These are phyloP conservation scores for Nephelium lappaceum DNA, from an alignment of 345 rosid genomes.

Conservation along the genomic window DNA sequence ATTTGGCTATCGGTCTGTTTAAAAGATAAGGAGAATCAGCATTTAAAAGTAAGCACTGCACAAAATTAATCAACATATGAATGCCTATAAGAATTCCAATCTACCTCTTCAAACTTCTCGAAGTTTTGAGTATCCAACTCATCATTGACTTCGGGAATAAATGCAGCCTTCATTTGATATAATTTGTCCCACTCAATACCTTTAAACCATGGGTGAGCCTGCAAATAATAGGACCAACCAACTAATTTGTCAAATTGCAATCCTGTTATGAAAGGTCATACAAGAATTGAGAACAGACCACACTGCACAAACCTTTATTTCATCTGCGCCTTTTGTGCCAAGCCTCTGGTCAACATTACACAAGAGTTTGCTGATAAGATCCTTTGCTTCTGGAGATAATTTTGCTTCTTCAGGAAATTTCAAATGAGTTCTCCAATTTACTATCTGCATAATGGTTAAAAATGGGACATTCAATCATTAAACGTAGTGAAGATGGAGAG, in stretches of 20 bases:
- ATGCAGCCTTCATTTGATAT: conserved; percentile 91
- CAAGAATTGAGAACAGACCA: conserved; percentile 43
- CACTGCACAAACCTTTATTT: conserved; percentile 81
- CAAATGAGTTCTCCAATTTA: conserved; percentile 93
- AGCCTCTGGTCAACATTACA: conserved; percentile 94
- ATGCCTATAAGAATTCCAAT: conserved; percentile 13
- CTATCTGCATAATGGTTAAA: conserved; percentile 59
- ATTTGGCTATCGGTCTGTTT: conserved; percentile 67
- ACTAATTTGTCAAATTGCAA: conserved; percentile 22
- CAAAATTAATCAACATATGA: conserved; percentile 7
- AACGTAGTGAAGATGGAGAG: conserved; percentile 3
- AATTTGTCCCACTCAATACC: conserved; percentile 87
- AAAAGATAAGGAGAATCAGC: conserved; percentile 14
- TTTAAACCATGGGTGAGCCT: conserved; percentile 89
- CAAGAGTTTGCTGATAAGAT: conserved; percentile 80
- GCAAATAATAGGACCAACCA: conserved; percentile 32
- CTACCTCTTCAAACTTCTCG: conserved; percentile 97
- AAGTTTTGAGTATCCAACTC: conserved; percentile 97
- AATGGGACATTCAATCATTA: not conserved
- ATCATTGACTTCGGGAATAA: conserved; percentile 94
- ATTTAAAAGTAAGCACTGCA: conserved; percentile 15
- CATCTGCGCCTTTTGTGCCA: conserved; percentile 88
- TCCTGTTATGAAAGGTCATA: conserved; percentile 8
- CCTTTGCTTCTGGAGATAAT: conserved; percentile 87
- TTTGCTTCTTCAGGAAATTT: conserved; percentile 98